Base-by-base conservation (phyloP, 2,329 filamentous ascomycete species). In the Emergomyces orientalis region DNA sequence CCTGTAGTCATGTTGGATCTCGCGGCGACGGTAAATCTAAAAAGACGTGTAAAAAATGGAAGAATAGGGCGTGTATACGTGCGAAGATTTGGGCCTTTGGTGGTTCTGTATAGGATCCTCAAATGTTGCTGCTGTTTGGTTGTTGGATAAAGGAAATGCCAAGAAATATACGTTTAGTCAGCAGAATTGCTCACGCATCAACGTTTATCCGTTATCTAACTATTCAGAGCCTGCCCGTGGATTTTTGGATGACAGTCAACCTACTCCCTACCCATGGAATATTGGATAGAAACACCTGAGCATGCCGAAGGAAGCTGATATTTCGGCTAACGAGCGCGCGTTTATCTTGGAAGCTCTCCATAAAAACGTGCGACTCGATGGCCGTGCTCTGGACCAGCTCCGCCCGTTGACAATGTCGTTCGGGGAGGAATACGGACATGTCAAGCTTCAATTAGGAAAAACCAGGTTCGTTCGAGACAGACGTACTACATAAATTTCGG, bases 381-480 rank as follows among this genome's bases (percentile, higher is more conserved):
- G 89, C 69, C 89, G 94, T 67, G 80, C 82, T 63, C 83, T 92
- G 63, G 90, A 97, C 71, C 82, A 91, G 70, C 94, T 90, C 76
- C 86, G 94, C 67, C 81, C 86, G 57, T 75, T 97, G 55, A 84
- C 88, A 64, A 82, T 99, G 64, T 84, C 81, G 2, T 96, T 97
- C 76, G 91, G 91, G 59, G 88, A 96, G 66, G 90, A 96, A 70
- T 92, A 92, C 81, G 94, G 94, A 66, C 86, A 93, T 69, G 90
- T 88, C 69, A 90, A 96, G 71, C 89, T 97, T 47, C 84, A 86
- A 67, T 79, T 97, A 66, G 94, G 94, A 69, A 96, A 93, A 79
- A 97, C 94, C 63, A 90, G 88, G 92, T 93, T 76, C 63, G 77
- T 67, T 49, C 22, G 25, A 14, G 47, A 59, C n/a, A 4, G n/a